These are phyloP conservation scores for Pichia nanzhaoensis DNA, from an alignment of 805 yeast genomes.

Conservation along the genomic window DNA sequence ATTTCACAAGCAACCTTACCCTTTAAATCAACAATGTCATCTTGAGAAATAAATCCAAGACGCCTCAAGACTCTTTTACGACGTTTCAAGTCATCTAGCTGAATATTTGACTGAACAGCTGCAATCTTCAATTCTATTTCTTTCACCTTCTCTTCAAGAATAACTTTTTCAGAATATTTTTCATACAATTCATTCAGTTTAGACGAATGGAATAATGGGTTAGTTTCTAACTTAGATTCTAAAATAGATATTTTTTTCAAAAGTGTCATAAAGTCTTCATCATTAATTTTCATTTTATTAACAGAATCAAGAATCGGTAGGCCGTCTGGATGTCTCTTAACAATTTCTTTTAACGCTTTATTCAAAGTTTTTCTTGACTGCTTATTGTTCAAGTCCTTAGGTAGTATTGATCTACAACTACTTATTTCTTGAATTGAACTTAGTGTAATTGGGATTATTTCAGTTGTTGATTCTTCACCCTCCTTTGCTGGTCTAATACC, in stretches of 20 bases:
- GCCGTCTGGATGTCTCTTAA: constrained; percentile 81
- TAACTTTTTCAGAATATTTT: constrained; percentile 58
- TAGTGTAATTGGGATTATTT: constrained; percentile 79
- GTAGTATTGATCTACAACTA: constrained; percentile 73
- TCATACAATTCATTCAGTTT: constrained; percentile 57
- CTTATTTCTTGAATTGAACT: constrained; percentile 70
- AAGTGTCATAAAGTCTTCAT: constrained; percentile 62
- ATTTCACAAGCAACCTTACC: constrained; percentile 93
- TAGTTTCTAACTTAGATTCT: constrained; percentile 63
- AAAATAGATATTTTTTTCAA: constrained; percentile 75
- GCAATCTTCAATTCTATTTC: constrained; percentile 55
- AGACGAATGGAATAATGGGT: constrained; percentile 59
- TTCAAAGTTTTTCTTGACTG: constrained; percentile 54
- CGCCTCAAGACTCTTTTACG: constrained; percentile 90
- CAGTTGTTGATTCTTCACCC: constrained; percentile 67
- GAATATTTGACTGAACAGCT: constrained; percentile 87
- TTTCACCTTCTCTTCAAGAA: constrained; percentile 52
- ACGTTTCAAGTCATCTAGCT: constrained; percentile 86
- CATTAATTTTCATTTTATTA: constrained; percentile 79
- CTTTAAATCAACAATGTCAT: constrained; percentile 88
- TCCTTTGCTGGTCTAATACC: constrained; percentile 80
- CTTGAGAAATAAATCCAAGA: constrained; percentile 78
- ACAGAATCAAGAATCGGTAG: constrained; percentile 89
- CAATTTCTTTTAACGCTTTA: constrained; percentile 74
- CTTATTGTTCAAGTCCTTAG: constrained; percentile 59